A percentile compares a stretch with the other conserved stretches of the same genome.
These are phyloP conservation scores for Pichia exigua DNA, from an alignment of 805 yeast genomes.

Conservation along the genomic window DNA sequence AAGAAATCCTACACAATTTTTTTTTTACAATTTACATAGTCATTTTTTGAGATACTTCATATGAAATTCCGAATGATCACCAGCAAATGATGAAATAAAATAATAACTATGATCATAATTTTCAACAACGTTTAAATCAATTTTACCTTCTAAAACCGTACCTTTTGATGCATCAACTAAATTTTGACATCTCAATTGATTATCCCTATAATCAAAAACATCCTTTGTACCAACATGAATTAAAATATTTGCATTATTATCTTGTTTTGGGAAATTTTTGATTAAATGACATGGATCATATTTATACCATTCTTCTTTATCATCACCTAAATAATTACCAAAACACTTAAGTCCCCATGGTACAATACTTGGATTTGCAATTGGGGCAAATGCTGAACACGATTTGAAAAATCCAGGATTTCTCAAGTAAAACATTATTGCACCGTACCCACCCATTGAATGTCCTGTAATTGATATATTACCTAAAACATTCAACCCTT, in stretches of 20 bases:
- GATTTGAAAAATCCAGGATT: slow-evolving; percentile 69
- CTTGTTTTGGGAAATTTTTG: slow-evolving; percentile 36
- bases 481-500: slow-evolving; percentile 47
- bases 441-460: slow-evolving; percentile 98
- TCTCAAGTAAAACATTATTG: slow-evolving; percentile 56
- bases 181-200: slow-evolving; percentile 69
- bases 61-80: slow-evolving; percentile 80
- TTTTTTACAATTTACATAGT: slow-evolving; percentile 1
- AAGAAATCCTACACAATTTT: neutral
- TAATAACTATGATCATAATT: slow-evolving; percentile 91
- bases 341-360: slow-evolving; percentile 91
- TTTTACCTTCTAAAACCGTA: slow-evolving; percentile 49
- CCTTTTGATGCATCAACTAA: slow-evolving; percentile 54
- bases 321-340: slow-evolving; percentile 63
- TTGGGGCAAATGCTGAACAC: slow-evolving; percentile 88
- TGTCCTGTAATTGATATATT: slow-evolving; percentile 84
- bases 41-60: slow-evolving; percentile 42
- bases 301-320: slow-evolving; percentile 53
- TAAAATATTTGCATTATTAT: slow-evolving; percentile 45
- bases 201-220: slow-evolving; percentile 44
- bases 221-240: slow-evolving; percentile 81
- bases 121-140: slow-evolving; percentile 56
- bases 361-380: slow-evolving; percentile 65
- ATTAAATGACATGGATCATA: slow-evolving; percentile 84
- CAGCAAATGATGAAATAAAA: slow-evolving; percentile 72